Evolutionary conservation across 2,329 filamentous ascomycete genomes (phyloP), one percentile per base, ranked within the genome.

Genomic region (Ophiostoma himal-ulmi): DNA sequence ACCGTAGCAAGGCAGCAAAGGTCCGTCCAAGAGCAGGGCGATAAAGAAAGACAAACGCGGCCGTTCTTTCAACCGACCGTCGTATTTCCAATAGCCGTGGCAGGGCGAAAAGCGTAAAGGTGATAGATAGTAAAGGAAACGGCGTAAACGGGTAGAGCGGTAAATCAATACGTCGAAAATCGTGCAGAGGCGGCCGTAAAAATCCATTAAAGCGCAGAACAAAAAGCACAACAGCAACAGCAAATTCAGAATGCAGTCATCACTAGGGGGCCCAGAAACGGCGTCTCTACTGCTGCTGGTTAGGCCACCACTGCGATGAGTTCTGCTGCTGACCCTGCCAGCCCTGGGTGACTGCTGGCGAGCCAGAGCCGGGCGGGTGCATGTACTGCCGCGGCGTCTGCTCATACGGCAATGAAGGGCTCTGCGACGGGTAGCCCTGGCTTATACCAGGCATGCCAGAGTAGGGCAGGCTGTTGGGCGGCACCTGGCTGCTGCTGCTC

Each of bases 371-470:
- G 78, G 85, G 81, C 79, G 88, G 83, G 75, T 90, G 88, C 86
- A 93, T 85, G 80, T 90, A 90, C 76, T 89, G 86, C 69, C 88
- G 82, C 4, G 86, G 85, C 1, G 86, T 88, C 78, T 89, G 87
- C 66, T 90, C 88, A 37, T 86, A 80, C 22, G 85, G 89, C 75
- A 89, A 85, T 68, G 82, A 83, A 75, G 88, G 86, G 8, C 83
- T 81, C 36, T 84, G 81, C n/a, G 81, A 80, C 36, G 83, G 80
- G 75, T 65, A 65, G 7, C 83, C 82, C 75, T 89, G 88, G 44
- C 82, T 82, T 78, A 90, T 84, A 60, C 83, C 83, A 57, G 84
- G 85, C 84, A 89, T 88, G 37, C 83, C 84, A n/a, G 86, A 83
- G 75, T 89, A 89, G 70, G 87, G 86, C 81, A 89, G 83, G 69